Percentiles rank a stretch among this genome's conserved stretches.
Evolutionary conservation across 2,329 filamentous ascomycete species (phyloP).

Genomic region (Beauveria varroae): DNA sequence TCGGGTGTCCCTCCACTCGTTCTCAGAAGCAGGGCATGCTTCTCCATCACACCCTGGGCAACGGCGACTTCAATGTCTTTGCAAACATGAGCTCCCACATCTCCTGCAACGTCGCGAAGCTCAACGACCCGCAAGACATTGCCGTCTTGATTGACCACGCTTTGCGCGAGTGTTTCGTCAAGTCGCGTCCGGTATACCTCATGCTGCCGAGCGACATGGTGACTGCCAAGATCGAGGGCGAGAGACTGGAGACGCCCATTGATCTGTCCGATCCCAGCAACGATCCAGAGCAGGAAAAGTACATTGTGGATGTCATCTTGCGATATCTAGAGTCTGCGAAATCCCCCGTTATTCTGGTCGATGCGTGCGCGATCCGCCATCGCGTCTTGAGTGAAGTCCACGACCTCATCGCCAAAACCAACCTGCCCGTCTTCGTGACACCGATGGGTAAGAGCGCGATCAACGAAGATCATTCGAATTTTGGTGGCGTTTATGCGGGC

Average conservation of each 20-base stretch:
- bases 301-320: constrained; percentile 73
- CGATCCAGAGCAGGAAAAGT: constrained; percentile 64
- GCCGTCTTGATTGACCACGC: constrained; percentile 71
- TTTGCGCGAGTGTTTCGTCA: constrained; percentile 64
- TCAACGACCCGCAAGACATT: constrained; percentile 63
- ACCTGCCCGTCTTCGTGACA: constrained; percentile 76
- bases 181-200: constrained; percentile 75
- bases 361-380: constrained; percentile 76
- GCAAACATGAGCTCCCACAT: constrained; percentile 67
- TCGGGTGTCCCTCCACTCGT: constrained; percentile 43
- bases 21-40: constrained; percentile 42
- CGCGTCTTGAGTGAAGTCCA: constrained; percentile 65
- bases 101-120: constrained; percentile 62
- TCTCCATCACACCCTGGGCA: constrained; percentile 63
- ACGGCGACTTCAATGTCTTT: constrained; percentile 78
- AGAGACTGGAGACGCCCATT: constrained; percentile 61
- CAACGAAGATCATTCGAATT: constrained; percentile 67
- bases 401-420: constrained; percentile 62
- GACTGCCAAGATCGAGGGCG: constrained; percentile 66
- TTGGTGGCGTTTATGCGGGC: constrained; percentile 81
- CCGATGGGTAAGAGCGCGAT: constrained; percentile 86
- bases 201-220: constrained; percentile 78
- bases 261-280: constrained; percentile 59
- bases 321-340: constrained; percentile 66
- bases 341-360: constrained; percentile 71